These are phyloP conservation scores for Kodamaea nitidulidarum DNA, from an alignment of 805 yeast genomes.

Conservation along the genomic window DNA sequence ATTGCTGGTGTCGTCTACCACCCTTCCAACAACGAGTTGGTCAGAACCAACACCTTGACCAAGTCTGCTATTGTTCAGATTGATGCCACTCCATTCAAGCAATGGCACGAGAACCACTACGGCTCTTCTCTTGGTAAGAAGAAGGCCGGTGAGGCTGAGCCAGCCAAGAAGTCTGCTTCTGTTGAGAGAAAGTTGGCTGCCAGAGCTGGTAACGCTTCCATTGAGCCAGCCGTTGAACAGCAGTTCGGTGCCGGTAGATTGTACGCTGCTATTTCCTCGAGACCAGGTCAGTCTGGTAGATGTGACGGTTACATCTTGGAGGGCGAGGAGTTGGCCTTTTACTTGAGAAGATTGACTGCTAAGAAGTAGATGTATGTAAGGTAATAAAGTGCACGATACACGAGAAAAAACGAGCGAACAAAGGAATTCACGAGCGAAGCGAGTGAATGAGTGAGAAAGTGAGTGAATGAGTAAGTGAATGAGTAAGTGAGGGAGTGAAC, in stretches of 20 bases:
- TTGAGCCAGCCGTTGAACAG: slow-evolving; percentile 86
- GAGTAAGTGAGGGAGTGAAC: no score
- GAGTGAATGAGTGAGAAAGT: no score
- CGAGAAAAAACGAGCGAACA: no score
- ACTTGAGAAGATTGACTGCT: slow-evolving; percentile 99
- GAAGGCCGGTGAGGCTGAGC: slow-evolving; percentile 50
- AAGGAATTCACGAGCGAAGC: no score
- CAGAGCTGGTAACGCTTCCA: slow-evolving; percentile 79
- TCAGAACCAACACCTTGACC: slow-evolving; percentile 99
- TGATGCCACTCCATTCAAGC: slow-evolving; percentile 99
- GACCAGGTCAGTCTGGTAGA: slow-evolving; percentile 99
- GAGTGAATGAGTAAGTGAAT: no score
- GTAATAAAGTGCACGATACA: slow-evolving; percentile 6
- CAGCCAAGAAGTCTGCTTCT: slow-evolving; percentile 65
- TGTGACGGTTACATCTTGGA: slow-evolving; percentile 99
- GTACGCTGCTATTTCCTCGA: slow-evolving; percentile 96
- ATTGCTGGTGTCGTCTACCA: slow-evolving; percentile 96
- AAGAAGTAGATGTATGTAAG: slow-evolving; percentile 69
- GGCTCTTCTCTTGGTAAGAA: slow-evolving; percentile 91
- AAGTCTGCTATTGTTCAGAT: slow-evolving; percentile 98
- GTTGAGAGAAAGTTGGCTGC: slow-evolving; percentile 90
- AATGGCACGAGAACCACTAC: slow-evolving; percentile 98
- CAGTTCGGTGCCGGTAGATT: slow-evolving; percentile 99
- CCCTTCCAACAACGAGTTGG: slow-evolving; percentile 99
- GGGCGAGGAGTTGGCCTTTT: slow-evolving; percentile 99